Evolutionary conservation across 257 asterid genomes (phyloP).

Genomic region (Mentha longifolia): DNA sequence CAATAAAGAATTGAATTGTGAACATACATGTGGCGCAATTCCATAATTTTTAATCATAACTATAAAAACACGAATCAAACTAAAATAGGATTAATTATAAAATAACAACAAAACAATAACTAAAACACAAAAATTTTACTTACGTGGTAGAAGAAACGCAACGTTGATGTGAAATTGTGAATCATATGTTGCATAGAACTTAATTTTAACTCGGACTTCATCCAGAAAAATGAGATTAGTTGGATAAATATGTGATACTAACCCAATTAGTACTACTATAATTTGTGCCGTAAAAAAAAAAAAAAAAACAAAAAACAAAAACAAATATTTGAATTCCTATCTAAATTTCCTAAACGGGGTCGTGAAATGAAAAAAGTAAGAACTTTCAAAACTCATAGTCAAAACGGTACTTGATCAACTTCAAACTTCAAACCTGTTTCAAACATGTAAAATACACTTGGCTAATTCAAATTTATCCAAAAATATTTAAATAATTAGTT

Average conservation of each 20-base stretch:
- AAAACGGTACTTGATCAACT: background rate
- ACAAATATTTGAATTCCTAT: background rate
- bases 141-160: background rate
- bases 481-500: background rate
- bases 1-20: no score
- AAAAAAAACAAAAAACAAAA: no score
- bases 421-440: background rate
- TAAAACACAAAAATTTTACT: no score
- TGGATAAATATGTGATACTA: no score
- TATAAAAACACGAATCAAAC: no score
- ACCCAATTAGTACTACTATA: no score
- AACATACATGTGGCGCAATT: no score
- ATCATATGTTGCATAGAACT: background rate
- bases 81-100: no score
- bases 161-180: slow-evolving; percentile 20
- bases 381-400: background rate
- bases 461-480: background rate
- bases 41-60: no score
- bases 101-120: no score
- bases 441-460: background rate
- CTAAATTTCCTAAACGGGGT: background rate
- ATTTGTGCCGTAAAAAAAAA: no score
- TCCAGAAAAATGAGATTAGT: no score
- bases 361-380: background rate
- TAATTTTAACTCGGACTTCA: background rate